Base-by-base conservation (phyloP, 2,329 filamentous ascomycete species). In the Podosphaera fusca region DNA sequence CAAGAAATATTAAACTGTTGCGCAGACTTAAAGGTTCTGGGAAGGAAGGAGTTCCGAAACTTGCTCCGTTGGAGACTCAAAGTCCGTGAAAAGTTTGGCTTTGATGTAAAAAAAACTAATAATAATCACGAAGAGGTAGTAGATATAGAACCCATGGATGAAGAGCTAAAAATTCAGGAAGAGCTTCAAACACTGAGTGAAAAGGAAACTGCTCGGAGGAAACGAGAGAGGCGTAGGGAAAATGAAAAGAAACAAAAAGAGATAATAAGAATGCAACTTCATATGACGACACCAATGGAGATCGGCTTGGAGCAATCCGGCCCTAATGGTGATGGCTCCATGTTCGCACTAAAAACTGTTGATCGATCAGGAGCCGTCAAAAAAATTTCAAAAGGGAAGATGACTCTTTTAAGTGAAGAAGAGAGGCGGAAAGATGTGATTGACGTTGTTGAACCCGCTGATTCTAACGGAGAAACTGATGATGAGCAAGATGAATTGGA, bases 181-280 rank as follows among this genome's bases (percentile, higher is more conserved):
- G 87, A 96, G 62, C 72, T 98, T 35, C 83, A 94, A 64, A 76
- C 77, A 2, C 74, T 96, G 65, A 85, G 85, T 62, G 88, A 96
- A 33, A 84, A 82, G 64, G 85, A 92, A 61, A 79, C 72, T 49
- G 69, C 82, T 30, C 81, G 82, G 63, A 90, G 82, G 70, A 94
- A 88, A 72, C 84, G 87, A 64, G 85, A 94, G 65, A 80, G 84
- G 63, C 78, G 89, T 61, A 85, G 78, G 64, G 88, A 94, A 59
- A 98, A 98, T 62, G 92, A 98, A 69, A 81, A 81, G 69, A 96
- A 94, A 70, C 86, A 92, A 63, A 92, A 86, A 63, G 92, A 96
- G 62, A 87, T 96, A 59, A 76, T 94, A n/a, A 82, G 92, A 38
- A 84, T 98, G 84, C 92, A 98, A 70, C 81, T 98, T 73, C 84